These are phyloP conservation scores for Ophiostoma tasmaniense DNA, from an alignment of 2,329 filamentous ascomycete species.

Conservation along the genomic window DNA sequence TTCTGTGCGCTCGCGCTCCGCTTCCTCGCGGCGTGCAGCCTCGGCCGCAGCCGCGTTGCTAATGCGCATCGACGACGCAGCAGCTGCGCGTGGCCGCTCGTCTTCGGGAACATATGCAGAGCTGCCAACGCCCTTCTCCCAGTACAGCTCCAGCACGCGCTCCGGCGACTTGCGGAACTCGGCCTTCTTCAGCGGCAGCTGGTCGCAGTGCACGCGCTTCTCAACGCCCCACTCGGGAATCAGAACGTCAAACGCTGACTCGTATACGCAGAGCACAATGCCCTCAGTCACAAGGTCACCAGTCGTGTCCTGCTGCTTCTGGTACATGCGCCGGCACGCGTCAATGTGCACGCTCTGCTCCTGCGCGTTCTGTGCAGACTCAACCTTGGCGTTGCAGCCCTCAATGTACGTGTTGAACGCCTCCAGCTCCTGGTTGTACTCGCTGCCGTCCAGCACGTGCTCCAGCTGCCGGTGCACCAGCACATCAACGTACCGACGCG, in stretches of 20 bases:
- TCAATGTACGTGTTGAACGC: slow-evolving; percentile 85
- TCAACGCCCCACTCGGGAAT: slow-evolving; percentile 98
- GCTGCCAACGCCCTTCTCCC: slow-evolving; percentile 98
- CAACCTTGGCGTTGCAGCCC: slow-evolving; percentile 97
- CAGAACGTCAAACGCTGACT: slow-evolving; percentile 95
- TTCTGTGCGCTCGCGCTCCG: slow-evolving; percentile 72
- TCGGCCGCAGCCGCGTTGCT: slow-evolving; percentile 63
- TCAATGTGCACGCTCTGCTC: slow-evolving; percentile 99
- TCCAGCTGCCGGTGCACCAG: slow-evolving; percentile 94
- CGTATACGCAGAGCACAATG: slow-evolving; percentile 93
- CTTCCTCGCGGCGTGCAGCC: slow-evolving; percentile 72
- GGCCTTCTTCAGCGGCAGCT: slow-evolving; percentile 96
- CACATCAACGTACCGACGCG: slow-evolving; percentile 88
- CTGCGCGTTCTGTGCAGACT: slow-evolving; percentile 92
- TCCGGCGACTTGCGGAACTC: slow-evolving; percentile 89
- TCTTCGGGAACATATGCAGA: slow-evolving; percentile 95
- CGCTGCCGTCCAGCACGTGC: slow-evolving; percentile 67
- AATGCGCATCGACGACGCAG: slow-evolving; percentile 55
- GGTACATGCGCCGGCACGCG: slow-evolving; percentile 92
- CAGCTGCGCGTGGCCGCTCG: slow-evolving; percentile 76
- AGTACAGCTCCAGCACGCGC: slow-evolving; percentile 90
- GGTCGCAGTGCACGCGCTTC: slow-evolving; percentile 98
- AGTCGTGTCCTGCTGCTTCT: slow-evolving; percentile 73
- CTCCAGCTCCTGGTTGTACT: slow-evolving; percentile 86
- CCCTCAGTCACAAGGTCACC: slow-evolving; percentile 92